Evolutionary conservation across 495 filamentous ascomycete genomes (phyloP), one percentile per base, ranked within the genome.

Genomic region (Jackrogersella multiformis): DNA sequence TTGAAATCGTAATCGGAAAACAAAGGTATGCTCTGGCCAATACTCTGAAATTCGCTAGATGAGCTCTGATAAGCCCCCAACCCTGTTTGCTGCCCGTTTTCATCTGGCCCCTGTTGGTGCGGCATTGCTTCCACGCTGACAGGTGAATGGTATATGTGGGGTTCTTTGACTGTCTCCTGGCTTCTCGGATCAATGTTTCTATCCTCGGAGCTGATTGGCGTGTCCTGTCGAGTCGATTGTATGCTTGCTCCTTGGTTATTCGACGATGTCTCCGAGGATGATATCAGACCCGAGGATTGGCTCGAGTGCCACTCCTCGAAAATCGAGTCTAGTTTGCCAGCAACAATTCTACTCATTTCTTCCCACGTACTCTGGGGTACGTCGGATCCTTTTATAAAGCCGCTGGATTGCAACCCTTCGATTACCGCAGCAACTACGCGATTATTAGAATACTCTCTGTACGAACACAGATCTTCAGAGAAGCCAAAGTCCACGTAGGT

Each of bases 401-500:
- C 24, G 8, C 53, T 32, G 32, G 23, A 20, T 23, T 16, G 53
- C 7, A 56, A n/a, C 6, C 38, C 36, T 16, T 56, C 53, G 8
- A 56, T 10, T 3, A 56, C 24, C 5, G 53, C 38, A 32, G 38
- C 15, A n/a, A 26, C 24, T 12, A 16, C 38, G n/a, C 38, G 21
- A 13, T 4, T n/a, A 13, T 42, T 13, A 10, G 52, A 56, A 39
- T 55, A 66, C 36, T 71, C 68, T 13, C 35, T 35, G 10, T 68
- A 56, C 0, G 28, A 28, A 9, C 54, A 60, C 2, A 73, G 20
- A 16, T 73, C 68, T 36, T 58, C 58, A 15, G 66, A 66, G 13
- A 66, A 59, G 0, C 65, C 61, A 2, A 44, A 41, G 20, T 70
- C 63, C 9, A 68, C 44, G 39, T 71, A 71, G 0, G 60, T 35